phyloP scores from a whole-genome alignment of 2,329 filamentous ascomycete genomes.

The Aureobasidium melanogenum region DNA sequence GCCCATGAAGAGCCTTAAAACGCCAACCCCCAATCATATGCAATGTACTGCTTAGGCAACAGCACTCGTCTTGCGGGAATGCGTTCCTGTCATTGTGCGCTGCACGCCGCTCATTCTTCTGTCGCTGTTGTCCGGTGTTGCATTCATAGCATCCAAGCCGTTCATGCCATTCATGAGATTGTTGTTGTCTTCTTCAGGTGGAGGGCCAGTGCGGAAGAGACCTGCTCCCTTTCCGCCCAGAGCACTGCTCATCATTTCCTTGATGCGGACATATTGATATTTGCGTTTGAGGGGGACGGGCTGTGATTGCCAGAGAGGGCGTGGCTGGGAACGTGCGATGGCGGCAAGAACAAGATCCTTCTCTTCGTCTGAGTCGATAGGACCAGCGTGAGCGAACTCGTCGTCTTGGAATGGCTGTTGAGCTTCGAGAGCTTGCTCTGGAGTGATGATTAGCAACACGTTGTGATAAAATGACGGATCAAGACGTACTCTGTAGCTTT shows the following conservation, averaged over 20 bases:
- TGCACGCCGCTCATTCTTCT: constrained; percentile 8
- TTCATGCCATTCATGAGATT: background rate
- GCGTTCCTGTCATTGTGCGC: background rate
- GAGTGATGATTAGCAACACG: background rate
- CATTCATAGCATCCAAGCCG: background rate
- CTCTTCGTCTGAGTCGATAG: constrained; percentile 92
- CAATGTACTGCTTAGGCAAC: background rate
- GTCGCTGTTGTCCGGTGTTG: constrained; percentile 6
- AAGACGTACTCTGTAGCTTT: constrained; percentile 73
- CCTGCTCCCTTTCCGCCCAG: constrained; percentile 26
- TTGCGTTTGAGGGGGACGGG: constrained; percentile 43
- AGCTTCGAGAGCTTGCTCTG: constrained; percentile 88
- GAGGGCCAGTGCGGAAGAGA: constrained; percentile 14
- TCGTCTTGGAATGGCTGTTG: constrained; percentile 84
- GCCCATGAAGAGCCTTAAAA: background rate
- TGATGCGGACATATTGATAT: constrained; percentile 55
- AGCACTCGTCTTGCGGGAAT: constrained; percentile 5
- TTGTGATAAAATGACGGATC: constrained; percentile 9
- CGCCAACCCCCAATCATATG: background rate
- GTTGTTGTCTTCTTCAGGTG: background rate
- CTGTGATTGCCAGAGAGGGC: constrained; percentile 61
- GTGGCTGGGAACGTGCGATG: constrained; percentile 62
- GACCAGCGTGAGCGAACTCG: constrained; percentile 62
- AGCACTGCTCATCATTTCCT: constrained; percentile 53
- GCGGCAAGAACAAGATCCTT: constrained; percentile 80